Evolutionary conservation across 495 filamentous ascomycete species (phyloP).

Genomic region (Thozetella sp.): DNA sequence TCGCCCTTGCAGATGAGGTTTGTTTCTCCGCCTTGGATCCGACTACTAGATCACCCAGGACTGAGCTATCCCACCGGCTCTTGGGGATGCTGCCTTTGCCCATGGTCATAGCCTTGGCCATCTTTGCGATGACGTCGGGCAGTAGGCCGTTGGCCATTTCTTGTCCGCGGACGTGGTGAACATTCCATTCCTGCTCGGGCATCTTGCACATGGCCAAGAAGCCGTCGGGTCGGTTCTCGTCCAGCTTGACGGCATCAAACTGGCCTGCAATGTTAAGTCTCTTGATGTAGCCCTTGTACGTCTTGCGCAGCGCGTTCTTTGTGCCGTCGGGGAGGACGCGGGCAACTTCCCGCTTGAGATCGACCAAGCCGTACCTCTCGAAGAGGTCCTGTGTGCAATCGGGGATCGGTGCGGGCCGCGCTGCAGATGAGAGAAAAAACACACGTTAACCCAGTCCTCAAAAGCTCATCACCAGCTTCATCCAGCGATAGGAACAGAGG

Average conservation of each 20-base stretch:
- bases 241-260: constrained; percentile 52
- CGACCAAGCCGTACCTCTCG: constrained; percentile 46
- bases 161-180: constrained; percentile 47
- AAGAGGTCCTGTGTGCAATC: constrained; percentile 51
- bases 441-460: constrained; percentile 50
- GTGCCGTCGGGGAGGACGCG: constrained; percentile 54
- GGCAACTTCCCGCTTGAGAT: constrained; percentile 52
- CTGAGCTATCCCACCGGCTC: constrained; percentile 47
- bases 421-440: constrained; percentile 35
- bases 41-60: constrained; percentile 50
- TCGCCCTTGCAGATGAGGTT: constrained; percentile 37
- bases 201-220: constrained; percentile 47
- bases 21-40: constrained; percentile 31
- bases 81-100: constrained; percentile 46
- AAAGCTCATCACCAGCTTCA: constrained; percentile 15
- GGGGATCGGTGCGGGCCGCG: constrained; percentile 40
- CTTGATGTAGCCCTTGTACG: constrained; percentile 61
- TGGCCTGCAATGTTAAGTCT: constrained; percentile 52
- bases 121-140: constrained; percentile 22
- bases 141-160: constrained; percentile 57
- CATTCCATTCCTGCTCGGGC: constrained; percentile 59
- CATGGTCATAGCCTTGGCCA: constrained; percentile 50
- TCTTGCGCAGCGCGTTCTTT: constrained; percentile 59
- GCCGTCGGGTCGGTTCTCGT: constrained; percentile 31
- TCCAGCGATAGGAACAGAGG: constrained; percentile 4